Conservation (phyloP, 2,329 filamentous ascomycete species). For the Fusarium phyllophilum region DNA sequence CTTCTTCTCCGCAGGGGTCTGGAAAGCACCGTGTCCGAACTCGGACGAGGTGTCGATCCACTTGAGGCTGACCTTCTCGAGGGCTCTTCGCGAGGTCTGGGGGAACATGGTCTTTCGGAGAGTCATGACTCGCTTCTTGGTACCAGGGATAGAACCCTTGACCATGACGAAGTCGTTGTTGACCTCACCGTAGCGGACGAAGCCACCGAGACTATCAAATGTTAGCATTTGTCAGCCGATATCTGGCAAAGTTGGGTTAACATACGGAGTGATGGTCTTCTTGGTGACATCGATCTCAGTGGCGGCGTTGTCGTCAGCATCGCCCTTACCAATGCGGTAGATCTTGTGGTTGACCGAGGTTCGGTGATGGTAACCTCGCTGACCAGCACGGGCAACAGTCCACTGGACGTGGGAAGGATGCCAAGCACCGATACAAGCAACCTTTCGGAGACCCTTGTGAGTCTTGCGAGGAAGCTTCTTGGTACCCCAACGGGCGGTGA, state of each 20-base stretch:
- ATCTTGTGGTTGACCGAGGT: slow-evolving; percentile 99
- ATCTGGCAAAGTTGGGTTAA: slow-evolving; percentile 48
- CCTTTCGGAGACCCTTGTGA: slow-evolving; percentile 99
- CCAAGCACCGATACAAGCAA: slow-evolving; percentile 99
- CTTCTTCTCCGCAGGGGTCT: slow-evolving; percentile 98
- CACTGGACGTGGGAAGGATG: slow-evolving; percentile 99
- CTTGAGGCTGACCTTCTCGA: slow-evolving; percentile 99
- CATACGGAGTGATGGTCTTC: slow-evolving; percentile 99
- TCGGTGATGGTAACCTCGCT: slow-evolving; percentile 99
- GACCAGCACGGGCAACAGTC: slow-evolving; percentile 99
- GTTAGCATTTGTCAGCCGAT: slow-evolving; percentile 47
- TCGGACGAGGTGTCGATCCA: slow-evolving; percentile 99
- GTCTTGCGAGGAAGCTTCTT: slow-evolving; percentile 99
- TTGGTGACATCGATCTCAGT: slow-evolving; percentile 97
- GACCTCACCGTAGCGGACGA: slow-evolving; percentile 98
- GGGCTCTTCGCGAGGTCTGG: slow-evolving; percentile 92
- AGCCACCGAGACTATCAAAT: slow-evolving; percentile 85
- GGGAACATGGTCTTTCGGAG: slow-evolving; percentile 98
- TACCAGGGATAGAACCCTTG: slow-evolving; percentile 97
- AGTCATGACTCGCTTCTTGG: slow-evolving; percentile 99
- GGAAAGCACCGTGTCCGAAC: slow-evolving; percentile 99
- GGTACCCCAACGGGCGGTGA: slow-evolving; percentile 98
- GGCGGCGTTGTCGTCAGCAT: slow-evolving; percentile 89
- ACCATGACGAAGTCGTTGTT: slow-evolving; percentile 99
- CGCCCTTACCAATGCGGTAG: slow-evolving; percentile 96